Base-by-base conservation (phyloP, 2,329 filamentous ascomycete species). In the Colletotrichum cuscutae region DNA sequence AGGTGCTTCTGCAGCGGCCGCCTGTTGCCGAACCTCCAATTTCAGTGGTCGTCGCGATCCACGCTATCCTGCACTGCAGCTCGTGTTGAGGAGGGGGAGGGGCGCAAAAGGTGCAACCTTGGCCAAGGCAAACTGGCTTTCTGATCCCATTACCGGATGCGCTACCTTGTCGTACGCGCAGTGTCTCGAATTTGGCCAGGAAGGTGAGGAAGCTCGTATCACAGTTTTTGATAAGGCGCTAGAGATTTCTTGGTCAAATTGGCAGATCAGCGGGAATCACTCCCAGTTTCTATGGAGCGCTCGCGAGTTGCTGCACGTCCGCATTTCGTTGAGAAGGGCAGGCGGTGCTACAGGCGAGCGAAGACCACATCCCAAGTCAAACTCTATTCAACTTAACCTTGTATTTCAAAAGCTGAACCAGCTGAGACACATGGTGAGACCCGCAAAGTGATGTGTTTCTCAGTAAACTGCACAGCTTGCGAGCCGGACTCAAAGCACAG, bases 1-100 rank as follows among this genome's bases (percentile, higher is more conserved):
- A 22, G 19, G 49, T 53, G 64, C 64, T 58, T 61, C 65, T 68
- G 57, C 30, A 64, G 59, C 59, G 53, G 59, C 59, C 59, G 46
- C 59, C 35, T 46, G 15, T 37, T 42, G 54, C 24, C 42, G 13
- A 49, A 35, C 24, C 30, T 32, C 30, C 3, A 46, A 53, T 28
- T 28, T 57, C 46, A 59, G 60, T 70, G 60, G 42, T 42, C 32
- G 24, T n/a, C 26, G 19, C 9, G 32, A 12, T 19, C 58, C 59
- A 49, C 42, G 22, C 54, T 28, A 32, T 42, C 22, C 32, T 72
- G 53, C 60, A 72, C 52, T 30, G 54, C 53, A 70, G 32, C 66
- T 70, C 70, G 60, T 72, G 56, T 72, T 42, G 46, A 26, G 35
- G 26, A n/a, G 42, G 15, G 7, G 42, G 9, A 19, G 42, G 19